A percentile compares a stretch with the other conserved stretches of the same genome.
Conservation (phyloP, 306 rosid genomes). For the Cicer chorassanicum region DNA sequence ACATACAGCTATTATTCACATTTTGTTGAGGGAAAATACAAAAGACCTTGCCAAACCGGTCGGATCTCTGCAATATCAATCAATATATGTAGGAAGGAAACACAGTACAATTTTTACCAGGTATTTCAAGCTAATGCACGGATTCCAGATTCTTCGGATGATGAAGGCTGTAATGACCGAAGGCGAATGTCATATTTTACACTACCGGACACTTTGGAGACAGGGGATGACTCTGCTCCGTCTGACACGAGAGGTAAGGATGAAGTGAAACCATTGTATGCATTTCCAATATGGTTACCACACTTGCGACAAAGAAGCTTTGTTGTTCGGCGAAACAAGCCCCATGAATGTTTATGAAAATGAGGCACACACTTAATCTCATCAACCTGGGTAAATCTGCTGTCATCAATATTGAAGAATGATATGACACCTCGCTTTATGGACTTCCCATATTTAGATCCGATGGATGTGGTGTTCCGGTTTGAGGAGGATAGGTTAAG, state of each 20-base stretch:
- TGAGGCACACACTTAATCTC: slow-evolving; percentile 78
- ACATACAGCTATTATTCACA: slow-evolving; percentile 32
- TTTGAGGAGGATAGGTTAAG: slow-evolving; percentile 79
- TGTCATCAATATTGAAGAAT: slow-evolving; percentile 73
- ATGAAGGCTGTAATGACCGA: slow-evolving; percentile 80
- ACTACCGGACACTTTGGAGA: slow-evolving; percentile 44
- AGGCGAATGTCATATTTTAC: slow-evolving; percentile 77
- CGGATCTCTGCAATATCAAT: slow-evolving; percentile 35
- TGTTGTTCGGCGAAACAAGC: slow-evolving; percentile 79
- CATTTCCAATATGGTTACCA: slow-evolving; percentile 76
- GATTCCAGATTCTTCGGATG: slow-evolving; percentile 65
- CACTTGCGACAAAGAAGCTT: slow-evolving; percentile 95
- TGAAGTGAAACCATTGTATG: slow-evolving; percentile 56
- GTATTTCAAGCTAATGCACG: slow-evolving; percentile 46
- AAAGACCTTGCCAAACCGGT: slow-evolving; percentile 40
- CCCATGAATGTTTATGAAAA: slow-evolving; percentile 77
- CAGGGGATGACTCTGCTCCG: slow-evolving; percentile 57
- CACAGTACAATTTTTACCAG: slow-evolving; percentile 35
- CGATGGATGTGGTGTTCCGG: slow-evolving; percentile 75
- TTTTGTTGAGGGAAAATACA: slow-evolving; percentile 29
- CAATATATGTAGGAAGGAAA: slow-evolving; percentile 30
- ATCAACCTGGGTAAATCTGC: slow-evolving; percentile 90
- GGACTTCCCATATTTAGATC: slow-evolving; percentile 88
- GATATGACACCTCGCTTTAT: slow-evolving; percentile 88
- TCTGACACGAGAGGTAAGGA: slow-evolving; percentile 55